Evolutionary conservation across 257 asterid species (phyloP).

Genomic region (Oldenlandia corymbosa): DNA sequence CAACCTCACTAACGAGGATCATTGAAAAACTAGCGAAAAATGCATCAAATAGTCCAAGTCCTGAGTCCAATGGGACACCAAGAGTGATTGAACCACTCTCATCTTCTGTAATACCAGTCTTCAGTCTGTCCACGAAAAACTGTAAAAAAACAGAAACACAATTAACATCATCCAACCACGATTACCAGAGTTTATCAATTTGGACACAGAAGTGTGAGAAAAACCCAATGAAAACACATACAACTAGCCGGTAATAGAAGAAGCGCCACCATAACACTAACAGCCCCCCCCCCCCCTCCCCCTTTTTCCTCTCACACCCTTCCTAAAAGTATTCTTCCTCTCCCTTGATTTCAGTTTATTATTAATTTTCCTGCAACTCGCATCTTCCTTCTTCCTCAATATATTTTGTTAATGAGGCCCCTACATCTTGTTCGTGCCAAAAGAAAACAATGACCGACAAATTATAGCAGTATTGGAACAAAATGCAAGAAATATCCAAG

Average conservation of each 20-base stretch:
- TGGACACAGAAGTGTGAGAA: background rate
- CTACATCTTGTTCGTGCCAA: background rate
- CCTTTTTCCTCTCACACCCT: too few species aligned
- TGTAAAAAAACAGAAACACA: slow-evolving; percentile 31
- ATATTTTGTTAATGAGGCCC: background rate
- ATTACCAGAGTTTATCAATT: background rate
- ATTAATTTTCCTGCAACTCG: too few species aligned
- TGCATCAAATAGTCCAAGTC: slow-evolving; percentile 82
- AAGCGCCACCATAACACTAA: too few species aligned
- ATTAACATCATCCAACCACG: background rate
- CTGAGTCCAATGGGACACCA: slow-evolving; percentile 57
- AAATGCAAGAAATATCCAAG: background rate
- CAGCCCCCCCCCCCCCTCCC: background rate
- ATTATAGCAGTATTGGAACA: background rate
- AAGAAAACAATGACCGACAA: background rate
- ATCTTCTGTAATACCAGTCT: slow-evolving; percentile 37
- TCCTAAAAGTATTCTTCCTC: background rate
- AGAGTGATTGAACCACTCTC: slow-evolving; percentile 36
- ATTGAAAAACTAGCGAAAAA: slow-evolving; percentile 85
- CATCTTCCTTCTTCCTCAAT: background rate
- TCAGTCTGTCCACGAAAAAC: slow-evolving; percentile 62
- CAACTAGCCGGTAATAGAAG: background rate
- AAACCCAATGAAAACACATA: background rate
- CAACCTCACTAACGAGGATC: slow-evolving; percentile 94
- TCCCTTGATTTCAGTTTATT: background rate